Evolutionary conservation across 2,329 filamentous ascomycete genomes (phyloP).

Genomic region (Bipolaris gigantea): DNA sequence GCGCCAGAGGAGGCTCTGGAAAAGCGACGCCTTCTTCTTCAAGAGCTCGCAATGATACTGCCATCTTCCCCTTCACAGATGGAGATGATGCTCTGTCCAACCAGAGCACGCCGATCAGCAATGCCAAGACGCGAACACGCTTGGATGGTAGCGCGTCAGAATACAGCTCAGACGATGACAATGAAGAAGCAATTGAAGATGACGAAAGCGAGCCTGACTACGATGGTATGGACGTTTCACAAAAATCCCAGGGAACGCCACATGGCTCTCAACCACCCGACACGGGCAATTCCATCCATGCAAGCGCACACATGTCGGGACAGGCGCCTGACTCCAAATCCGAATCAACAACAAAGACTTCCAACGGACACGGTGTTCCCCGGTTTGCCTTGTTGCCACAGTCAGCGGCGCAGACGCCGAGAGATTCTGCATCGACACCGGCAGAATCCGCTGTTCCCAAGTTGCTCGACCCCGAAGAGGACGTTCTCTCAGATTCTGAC

Average conservation of each 20-base stretch:
- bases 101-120: conserved; percentile 34
- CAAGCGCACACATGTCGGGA: conserved; percentile 11
- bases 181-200: conserved; percentile 19
- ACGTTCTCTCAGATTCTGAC: conserved; percentile 41
- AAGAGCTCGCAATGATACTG: conserved; percentile 38
- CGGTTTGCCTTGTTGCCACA: conserved; percentile 25
- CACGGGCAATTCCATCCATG: conserved; percentile 12
- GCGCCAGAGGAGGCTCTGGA: conserved; percentile 26
- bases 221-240: conserved; percentile 15
- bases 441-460: conserved; percentile 24
- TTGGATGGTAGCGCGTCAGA: conserved; percentile 20
- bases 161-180: conserved; percentile 22
- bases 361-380: conserved; percentile 19
- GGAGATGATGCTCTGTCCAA: conserved; percentile 42
- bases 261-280: conserved; percentile 26
- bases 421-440: conserved; percentile 30
- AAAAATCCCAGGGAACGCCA: conserved; percentile 17
- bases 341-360: conserved; percentile 11
- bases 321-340: conserved; percentile 10
- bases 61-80: conserved; percentile 38
- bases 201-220: conserved; percentile 22
- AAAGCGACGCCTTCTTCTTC: conserved; percentile 30
- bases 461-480: conserved; percentile 38
- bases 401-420: conserved; percentile 33
- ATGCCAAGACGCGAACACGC: conserved; percentile 34